Evolutionary conservation across 768 basidiomycete genomes (phyloP).

Genomic region (Calocybe gangraenosa): DNA sequence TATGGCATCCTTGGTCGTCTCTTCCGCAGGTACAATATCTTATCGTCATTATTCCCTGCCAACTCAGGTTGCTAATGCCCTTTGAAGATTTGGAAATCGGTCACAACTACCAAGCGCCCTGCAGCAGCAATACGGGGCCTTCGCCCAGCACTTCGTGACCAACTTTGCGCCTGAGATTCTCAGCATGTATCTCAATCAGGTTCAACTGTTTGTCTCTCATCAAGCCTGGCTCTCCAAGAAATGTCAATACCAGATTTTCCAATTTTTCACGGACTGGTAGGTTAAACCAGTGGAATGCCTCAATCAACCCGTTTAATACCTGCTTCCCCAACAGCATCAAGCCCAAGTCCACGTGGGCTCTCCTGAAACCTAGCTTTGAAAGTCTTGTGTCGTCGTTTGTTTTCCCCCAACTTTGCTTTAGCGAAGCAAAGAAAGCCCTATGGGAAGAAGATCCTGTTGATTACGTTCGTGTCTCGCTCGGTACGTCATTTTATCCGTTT

Average conservation of each 20-base stretch:
- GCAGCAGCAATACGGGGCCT: conserved; percentile 63
- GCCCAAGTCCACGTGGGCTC: conserved; percentile 86
- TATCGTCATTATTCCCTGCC: not conserved
- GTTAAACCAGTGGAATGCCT: conserved; percentile 17
- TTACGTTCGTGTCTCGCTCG: conserved; percentile 71
- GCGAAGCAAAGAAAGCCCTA: conserved; percentile 54
- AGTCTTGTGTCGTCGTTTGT: conserved; percentile 75
- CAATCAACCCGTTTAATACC: not conserved
- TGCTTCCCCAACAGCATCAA: conserved; percentile 59
- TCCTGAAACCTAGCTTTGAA: conserved; percentile 83
- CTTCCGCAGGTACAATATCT: conserved; percentile 57
- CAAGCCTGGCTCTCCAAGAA: conserved; percentile 81
- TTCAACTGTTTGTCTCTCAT: conserved; percentile 69
- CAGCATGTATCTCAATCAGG: conserved; percentile 68
- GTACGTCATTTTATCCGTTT: conserved; percentile 31
- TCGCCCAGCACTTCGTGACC: conserved; percentile 74
- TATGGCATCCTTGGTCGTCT: conserved; percentile 74
- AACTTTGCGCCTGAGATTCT: conserved; percentile 85
- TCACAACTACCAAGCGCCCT: conserved; percentile 76
- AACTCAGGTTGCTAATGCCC: not conserved
- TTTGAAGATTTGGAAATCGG: conserved; percentile 73
- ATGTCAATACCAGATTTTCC: conserved; percentile 78
- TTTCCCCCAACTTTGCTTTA: conserved; percentile 86
- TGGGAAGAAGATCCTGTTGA: conserved; percentile 86
- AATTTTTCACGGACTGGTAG: conserved; percentile 87